phyloP scores from a whole-genome alignment of 2,329 filamentous ascomycete genomes.

The Paraphoma chrysanthemicola region DNA sequence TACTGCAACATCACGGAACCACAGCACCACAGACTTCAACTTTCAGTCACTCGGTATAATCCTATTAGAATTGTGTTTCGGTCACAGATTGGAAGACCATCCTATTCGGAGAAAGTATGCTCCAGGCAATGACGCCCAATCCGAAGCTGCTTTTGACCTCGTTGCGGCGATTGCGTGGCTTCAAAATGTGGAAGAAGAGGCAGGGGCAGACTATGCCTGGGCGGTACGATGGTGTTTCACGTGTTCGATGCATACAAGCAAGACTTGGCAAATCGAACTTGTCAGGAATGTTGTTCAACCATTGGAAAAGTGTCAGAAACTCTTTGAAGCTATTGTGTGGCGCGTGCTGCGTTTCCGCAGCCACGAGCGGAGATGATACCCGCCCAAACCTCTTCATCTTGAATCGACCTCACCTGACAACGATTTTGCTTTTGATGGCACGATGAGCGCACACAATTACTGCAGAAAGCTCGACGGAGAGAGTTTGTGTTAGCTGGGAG shows the following conservation, averaged over 20 bases:
- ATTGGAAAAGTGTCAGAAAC: slow-evolving; percentile 18
- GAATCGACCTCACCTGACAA: no score
- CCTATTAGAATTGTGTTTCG: slow-evolving; percentile 27
- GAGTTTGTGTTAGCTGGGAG: no score
- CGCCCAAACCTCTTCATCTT: no score
- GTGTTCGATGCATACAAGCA: slow-evolving; percentile 1
- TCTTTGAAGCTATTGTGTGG: slow-evolving; percentile 6
- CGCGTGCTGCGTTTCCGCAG: no score
- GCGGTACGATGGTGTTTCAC: slow-evolving; percentile 30
- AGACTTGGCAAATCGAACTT: slow-evolving; percentile 20
- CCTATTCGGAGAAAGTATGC: slow-evolving; percentile 15
- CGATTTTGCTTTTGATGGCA: no score
- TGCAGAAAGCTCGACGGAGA: no score
- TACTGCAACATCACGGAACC: slow-evolving; percentile 63
- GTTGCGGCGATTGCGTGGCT: slow-evolving; percentile 23
- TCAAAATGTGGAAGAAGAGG: slow-evolving; percentile 16
- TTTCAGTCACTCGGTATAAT: slow-evolving; percentile 27
- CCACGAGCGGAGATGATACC: no score
- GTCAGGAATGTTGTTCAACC: slow-evolving; percentile 24
- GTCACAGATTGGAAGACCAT: slow-evolving; percentile 19
- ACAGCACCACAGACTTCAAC: slow-evolving; percentile 4
- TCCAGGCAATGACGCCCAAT: slow-evolving; percentile 1
- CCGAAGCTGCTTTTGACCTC: slow-evolving; percentile 21
- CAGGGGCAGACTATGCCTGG: slow-evolving; percentile 20
- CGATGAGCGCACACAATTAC: no score